Base-by-base conservation (phyloP, 768 basidiomycete genomes). In the Chalciporus piperatus region DNA sequence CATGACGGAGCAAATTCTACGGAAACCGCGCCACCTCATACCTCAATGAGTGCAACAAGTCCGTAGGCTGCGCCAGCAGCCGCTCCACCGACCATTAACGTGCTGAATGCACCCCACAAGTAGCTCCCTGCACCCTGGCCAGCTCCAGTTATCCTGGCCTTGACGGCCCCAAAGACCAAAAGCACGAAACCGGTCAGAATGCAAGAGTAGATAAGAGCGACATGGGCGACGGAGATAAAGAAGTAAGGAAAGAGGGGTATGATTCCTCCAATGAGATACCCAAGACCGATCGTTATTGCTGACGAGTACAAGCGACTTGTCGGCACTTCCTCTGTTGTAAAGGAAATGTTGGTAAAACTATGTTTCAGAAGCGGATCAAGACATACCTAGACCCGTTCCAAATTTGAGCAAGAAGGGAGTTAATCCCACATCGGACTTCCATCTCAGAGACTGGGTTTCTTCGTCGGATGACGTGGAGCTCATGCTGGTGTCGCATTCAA, bases 381-480 rank as follows among this genome's bases (percentile, higher is more conserved):
- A 54, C 85, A 55, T 63, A 90, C 89, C 89, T 46, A 97, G 64
- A 16, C 94, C 92, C 66, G 90, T 88, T n/a, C 95, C 95, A 59
- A 98, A 98, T 71, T 92, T 97, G 59, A 98, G 80, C 60, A 99
- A 72, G 74, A 99, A 99, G 3, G 93, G 84, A 0, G 96, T 95
- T 35, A 98, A 68, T 0, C 97, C 97, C 54, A 93, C 82, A 25
- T 87, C 84, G 41, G 83, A 81, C 55, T 82, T 84, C 83, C 87
- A 90, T 56, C 76, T 76, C 45, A 86, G 70, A 11, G 71, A 65
- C 14, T 76, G 75, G 3, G 70, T 76, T 63, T 92, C 89, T 51
- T 79, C 80, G 51, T 85, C 82, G 14, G 64, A 41, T 30, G 51
- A 22, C 38, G 62, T 54, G 35, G 65, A 33, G 32, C 58, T 51